phyloP scores from a whole-genome alignment of 306 rosid species.

The Astragalus membranaceus region DNA sequence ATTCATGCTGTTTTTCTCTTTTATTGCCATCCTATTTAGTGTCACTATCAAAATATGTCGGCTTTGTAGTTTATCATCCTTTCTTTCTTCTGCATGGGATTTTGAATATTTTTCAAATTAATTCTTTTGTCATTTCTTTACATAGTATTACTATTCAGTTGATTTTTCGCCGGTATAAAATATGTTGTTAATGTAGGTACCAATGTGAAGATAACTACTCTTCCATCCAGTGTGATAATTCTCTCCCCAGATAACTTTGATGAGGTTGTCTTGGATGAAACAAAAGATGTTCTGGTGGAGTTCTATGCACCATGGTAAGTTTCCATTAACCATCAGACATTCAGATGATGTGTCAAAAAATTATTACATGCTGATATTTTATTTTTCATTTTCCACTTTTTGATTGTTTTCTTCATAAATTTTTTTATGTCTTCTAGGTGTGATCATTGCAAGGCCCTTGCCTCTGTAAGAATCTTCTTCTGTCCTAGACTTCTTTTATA shows the following conservation, averaged over 20 bases:
- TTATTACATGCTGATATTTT: background rate
- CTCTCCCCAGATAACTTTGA: constrained; percentile 58
- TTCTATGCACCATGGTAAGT: constrained; percentile 93
- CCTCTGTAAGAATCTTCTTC: constrained; percentile 67
- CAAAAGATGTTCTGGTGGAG: constrained; percentile 85
- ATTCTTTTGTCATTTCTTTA: background rate
- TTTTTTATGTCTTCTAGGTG: constrained; percentile 56
- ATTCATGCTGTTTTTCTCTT: background rate
- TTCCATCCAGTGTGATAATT: constrained; percentile 58
- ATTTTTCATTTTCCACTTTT: background rate
- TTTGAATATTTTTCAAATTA: background rate
- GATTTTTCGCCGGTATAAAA: no score
- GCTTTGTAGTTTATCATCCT: background rate
- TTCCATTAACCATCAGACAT: background rate
- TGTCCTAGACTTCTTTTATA: no score
- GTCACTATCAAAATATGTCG: no score
- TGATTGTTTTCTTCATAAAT: background rate
- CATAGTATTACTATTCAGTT: background rate
- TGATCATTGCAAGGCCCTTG: constrained; percentile 90
- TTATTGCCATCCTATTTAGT: no score
- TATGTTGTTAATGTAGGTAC: constrained; percentile 59
- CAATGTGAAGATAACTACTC: constrained; percentile 69
- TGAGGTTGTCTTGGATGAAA: constrained; percentile 65
- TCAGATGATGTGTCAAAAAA: background rate
- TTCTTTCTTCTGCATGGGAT: background rate